A percentile compares a stretch with the other conserved stretches of the same genome.
Evolutionary conservation across 441 rosid species (phyloP).

Genomic region (Pelargonium australe): DNA sequence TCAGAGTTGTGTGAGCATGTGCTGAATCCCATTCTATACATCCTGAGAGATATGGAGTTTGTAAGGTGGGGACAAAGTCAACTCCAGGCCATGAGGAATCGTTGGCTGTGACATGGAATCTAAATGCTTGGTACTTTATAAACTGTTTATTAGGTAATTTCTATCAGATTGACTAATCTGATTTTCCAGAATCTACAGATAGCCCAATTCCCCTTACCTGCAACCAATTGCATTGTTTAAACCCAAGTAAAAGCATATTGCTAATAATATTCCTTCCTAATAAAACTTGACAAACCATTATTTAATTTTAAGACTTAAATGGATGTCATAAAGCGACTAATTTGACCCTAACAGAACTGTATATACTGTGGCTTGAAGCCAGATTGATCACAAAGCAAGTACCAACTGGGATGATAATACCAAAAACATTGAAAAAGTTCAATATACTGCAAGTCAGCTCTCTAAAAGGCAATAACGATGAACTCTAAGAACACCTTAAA

Average conservation of each 20-base stretch:
- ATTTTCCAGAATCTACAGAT: not conserved
- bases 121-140: not conserved
- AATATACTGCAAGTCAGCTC: not conserved
- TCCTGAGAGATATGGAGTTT: not conserved
- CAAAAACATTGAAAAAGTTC: not conserved
- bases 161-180: not conserved
- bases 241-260: not conserved
- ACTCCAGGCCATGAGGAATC: not conserved
- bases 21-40: not conserved
- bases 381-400: not conserved
- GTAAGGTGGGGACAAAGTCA: not conserved
- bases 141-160: not conserved
- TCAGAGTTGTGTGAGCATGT: no score
- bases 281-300: no score
- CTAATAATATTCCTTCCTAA: not conserved
- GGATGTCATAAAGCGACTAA: not conserved
- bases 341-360: not conserved
- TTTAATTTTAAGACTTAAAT: no score
- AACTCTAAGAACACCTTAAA: not conserved
- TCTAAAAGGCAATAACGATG: not conserved
- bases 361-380: not conserved
- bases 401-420: not conserved
- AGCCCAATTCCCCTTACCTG: conserved; percentile 1
- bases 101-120: not conserved
- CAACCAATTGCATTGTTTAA: not conserved